Conservation (phyloP, 192 early-diverging fungal genomes). For the Haplosporangium gracile region DNA sequence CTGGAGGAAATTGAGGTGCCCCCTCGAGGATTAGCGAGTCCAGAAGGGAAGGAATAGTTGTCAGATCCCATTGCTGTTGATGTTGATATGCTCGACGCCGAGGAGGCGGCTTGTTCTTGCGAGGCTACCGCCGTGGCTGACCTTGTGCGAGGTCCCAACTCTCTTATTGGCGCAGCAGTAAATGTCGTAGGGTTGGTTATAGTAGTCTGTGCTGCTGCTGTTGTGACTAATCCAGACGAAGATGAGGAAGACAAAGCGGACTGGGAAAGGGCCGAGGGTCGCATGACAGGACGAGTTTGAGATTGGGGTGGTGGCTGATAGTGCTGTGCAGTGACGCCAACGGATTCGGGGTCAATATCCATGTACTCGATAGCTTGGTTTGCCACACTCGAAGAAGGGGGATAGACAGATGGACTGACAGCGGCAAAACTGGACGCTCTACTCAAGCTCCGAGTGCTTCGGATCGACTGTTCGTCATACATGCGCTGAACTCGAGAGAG, state of each 20-base stretch:
- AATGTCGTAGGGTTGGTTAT: background rate
- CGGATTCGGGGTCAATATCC: conserved; percentile 43
- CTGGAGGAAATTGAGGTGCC: conserved; percentile 46
- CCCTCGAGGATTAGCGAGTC: conserved; percentile 35
- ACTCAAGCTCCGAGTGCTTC: conserved; percentile 39
- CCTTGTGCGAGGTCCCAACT: conserved; percentile 13
- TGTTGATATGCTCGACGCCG: background rate
- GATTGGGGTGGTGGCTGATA: conserved; percentile 6
- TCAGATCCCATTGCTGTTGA: conserved; percentile 11
- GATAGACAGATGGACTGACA: conserved; percentile 6
- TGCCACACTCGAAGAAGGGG: background rate
- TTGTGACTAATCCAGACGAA: background rate
- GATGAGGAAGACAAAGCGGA: background rate
- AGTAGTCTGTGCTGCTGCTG: background rate
- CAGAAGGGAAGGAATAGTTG: conserved; percentile 1
- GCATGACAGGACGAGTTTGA: conserved; percentile 10
- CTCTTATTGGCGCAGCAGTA: background rate
- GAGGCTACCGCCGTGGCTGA: background rate
- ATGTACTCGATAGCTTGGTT: conserved; percentile 13
- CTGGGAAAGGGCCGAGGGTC: background rate
- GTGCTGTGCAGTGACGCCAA: conserved; percentile 10
- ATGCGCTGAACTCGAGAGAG: conserved; percentile 47
- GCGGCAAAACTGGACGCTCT: conserved; percentile 44
- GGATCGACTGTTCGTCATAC: conserved; percentile 51
- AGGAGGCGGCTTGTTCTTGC: background rate